Conservation (phyloP, 1,139 yeast species). For the Blastobotrys apis region DNA sequence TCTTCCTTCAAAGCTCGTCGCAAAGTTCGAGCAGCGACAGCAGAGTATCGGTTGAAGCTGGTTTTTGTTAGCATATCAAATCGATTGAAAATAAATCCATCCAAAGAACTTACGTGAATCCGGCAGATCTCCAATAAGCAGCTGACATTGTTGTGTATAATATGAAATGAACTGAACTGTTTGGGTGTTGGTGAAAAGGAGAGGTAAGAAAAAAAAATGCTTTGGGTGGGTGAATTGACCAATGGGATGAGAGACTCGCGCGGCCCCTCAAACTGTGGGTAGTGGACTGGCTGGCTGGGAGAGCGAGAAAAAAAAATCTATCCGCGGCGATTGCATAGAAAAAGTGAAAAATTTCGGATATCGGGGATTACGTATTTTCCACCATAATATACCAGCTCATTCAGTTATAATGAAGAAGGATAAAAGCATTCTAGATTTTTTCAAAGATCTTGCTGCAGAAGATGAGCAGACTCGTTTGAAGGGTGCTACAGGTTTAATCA, state of each 20-base stretch:
- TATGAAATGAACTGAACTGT: neutral
- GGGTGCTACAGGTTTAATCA: slow-evolving; percentile 65
- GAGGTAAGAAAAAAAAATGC: neutral
- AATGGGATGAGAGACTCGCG: too few relatives aligned
- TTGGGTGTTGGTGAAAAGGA: neutral
- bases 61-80: too few relatives aligned
- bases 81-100: too few relatives aligned
- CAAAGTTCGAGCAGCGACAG: slow-evolving; percentile 85
- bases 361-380: too few relatives aligned
- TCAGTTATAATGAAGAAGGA: neutral
- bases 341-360: neutral
- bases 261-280: too few relatives aligned
- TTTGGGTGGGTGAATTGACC: neutral
- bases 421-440: slow-evolving; percentile 49
- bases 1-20: slow-evolving; percentile 90
- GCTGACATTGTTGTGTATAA: slow-evolving; percentile 20
- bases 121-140: slow-evolving; percentile 31
- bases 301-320: slow-evolving; percentile 5
- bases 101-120: slow-evolving; percentile 29
- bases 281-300: slow-evolving; percentile 3
- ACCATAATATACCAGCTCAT: too few relatives aligned
- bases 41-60: slow-evolving; percentile 81
- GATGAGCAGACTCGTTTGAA: slow-evolving; percentile 64
- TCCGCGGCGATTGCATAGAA: neutral
- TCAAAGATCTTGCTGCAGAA: slow-evolving; percentile 75